phyloP scores from a whole-genome alignment of 2,329 filamentous ascomycete genomes.

The Talaromyces piceae region DNA sequence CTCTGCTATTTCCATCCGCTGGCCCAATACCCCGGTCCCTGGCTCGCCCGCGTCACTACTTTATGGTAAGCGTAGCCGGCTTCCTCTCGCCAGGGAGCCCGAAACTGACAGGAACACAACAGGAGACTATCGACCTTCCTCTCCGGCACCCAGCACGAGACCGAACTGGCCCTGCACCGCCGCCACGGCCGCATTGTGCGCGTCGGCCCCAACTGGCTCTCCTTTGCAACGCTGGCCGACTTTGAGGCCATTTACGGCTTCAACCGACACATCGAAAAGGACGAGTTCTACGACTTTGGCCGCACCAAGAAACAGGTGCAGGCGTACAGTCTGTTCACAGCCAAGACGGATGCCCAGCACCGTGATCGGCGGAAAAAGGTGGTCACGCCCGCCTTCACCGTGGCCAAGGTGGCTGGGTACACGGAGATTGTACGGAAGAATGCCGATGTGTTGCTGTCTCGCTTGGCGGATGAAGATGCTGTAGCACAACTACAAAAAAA shows the following conservation, averaged over 20 bases:
- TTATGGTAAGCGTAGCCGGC: conserved; percentile 6
- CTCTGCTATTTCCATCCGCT: conserved; percentile 45
- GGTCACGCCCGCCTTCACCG: conserved; percentile 12
- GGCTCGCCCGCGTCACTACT: conserved; percentile 39
- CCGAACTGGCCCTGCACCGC: conserved; percentile 13
- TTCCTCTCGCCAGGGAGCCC: no score
- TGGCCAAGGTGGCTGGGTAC: conserved; percentile 11
- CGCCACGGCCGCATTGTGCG: conserved; percentile 15
- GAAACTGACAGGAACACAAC: not conserved
- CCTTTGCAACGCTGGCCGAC: conserved; percentile 12
- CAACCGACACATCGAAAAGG: conserved; percentile 15
- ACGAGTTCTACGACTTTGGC: conserved; percentile 15
- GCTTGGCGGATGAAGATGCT: conserved; percentile 1
- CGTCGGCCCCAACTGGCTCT: conserved; percentile 16
- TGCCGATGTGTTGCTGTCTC: conserved; percentile 10
- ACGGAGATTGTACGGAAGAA: conserved; percentile 11
- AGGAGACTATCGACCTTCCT: conserved; percentile 14
- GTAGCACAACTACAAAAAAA: not conserved
- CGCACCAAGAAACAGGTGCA: conserved; percentile 2
- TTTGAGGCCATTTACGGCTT: conserved; percentile 17
- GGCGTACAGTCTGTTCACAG: conserved; percentile 13
- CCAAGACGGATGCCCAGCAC: conserved; percentile 11
- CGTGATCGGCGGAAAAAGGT: conserved; percentile 14
- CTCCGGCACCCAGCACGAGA: conserved; percentile 12
- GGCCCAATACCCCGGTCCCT: conserved; percentile 57